Percentiles rank a stretch among this genome's conserved stretches.
Conservation (phyloP, 352 stramenopile genomes). For the Globisporangium spinosum region DNA sequence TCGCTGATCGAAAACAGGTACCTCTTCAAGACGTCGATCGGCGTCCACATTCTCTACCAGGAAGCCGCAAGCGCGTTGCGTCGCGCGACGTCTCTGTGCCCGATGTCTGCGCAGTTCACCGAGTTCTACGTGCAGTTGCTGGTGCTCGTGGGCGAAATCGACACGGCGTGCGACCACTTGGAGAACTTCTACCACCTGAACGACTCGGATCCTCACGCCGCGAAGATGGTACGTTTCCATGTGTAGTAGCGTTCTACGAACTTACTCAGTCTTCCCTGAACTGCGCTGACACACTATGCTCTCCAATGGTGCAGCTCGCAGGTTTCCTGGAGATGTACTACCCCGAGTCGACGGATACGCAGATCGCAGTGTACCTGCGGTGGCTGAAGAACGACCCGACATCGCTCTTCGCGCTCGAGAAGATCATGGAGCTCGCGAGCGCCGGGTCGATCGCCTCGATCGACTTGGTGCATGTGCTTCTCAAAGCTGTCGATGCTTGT, state of each 20-base stretch:
- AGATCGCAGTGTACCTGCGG: slow-evolving; percentile 33
- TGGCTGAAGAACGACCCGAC: slow-evolving; percentile 60
- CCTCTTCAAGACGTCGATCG: slow-evolving; percentile 62
- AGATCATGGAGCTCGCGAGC: slow-evolving; percentile 44
- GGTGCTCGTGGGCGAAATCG: slow-evolving; percentile 53
- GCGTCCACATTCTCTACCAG: slow-evolving; percentile 72
- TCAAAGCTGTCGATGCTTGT: slow-evolving; percentile 47
- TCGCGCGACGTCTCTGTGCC: slow-evolving; percentile 53
- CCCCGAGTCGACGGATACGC: slow-evolving; percentile 39
- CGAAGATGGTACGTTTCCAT: slow-evolving; percentile 47
- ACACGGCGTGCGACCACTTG: slow-evolving; percentile 62
- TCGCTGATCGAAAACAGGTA: slow-evolving; percentile 53
- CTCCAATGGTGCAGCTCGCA: slow-evolving; percentile 24
- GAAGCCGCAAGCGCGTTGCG: slow-evolving; percentile 49
- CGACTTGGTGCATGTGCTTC: slow-evolving; percentile 33
- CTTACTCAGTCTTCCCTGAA: too few relatives aligned
- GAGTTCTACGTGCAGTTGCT: slow-evolving; percentile 75
- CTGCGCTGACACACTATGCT: background rate
- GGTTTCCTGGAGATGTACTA: slow-evolving; percentile 45
- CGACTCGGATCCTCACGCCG: slow-evolving; percentile 49
- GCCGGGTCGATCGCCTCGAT: slow-evolving; percentile 34
- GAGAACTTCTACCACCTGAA: slow-evolving; percentile 69
- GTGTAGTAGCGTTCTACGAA: background rate
- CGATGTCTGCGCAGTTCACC: slow-evolving; percentile 55
- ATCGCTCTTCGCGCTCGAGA: slow-evolving; percentile 40